A percentile compares a stretch with the other conserved stretches of the same genome.
Conservation (phyloP, 768 basidiomycete genomes). For the Tylopilus cervinicoccineus region DNA sequence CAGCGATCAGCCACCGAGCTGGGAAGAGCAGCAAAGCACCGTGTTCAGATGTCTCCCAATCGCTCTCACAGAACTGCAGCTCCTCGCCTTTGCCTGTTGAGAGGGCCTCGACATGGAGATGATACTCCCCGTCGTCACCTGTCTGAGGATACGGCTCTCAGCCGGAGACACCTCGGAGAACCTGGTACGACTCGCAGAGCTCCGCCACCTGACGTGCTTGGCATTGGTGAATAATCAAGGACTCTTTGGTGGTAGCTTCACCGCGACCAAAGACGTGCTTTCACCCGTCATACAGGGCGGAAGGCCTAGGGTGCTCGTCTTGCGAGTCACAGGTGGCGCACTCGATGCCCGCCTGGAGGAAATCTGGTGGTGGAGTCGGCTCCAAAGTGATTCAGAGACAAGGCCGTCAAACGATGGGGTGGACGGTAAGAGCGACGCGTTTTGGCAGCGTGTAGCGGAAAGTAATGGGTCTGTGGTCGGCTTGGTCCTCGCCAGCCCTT, state of each 20-base stretch:
- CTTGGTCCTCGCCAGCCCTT: neutral
- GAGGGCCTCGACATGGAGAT: conserved; percentile 30
- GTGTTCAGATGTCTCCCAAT: neutral
- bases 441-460: conserved; percentile 8
- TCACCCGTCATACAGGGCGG: conserved; percentile 4
- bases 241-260: neutral
- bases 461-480: neutral
- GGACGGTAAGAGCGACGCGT: neutral
- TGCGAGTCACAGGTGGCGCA: conserved; percentile 7
- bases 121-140: conserved; percentile 30
- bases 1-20: neutral
- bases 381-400: neutral
- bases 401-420: neutral
- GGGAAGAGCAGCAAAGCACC: neutral
- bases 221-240: conserved; percentile 9
- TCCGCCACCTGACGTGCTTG: conserved; percentile 16
- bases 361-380: conserved; percentile 9
- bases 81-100: conserved; percentile 33
- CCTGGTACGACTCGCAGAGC: conserved; percentile 8
- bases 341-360: conserved; percentile 4
- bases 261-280: conserved; percentile 1
- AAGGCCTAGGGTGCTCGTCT: conserved; percentile 5
- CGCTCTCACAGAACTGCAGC: conserved; percentile 30
- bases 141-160: conserved; percentile 32
- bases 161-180: conserved; percentile 3